A percentile compares a stretch with the other conserved stretches of the same genome.
Evolutionary conservation across 2,329 filamentous ascomycete genomes (phyloP).

Genomic region (Fusarium equiseti): DNA sequence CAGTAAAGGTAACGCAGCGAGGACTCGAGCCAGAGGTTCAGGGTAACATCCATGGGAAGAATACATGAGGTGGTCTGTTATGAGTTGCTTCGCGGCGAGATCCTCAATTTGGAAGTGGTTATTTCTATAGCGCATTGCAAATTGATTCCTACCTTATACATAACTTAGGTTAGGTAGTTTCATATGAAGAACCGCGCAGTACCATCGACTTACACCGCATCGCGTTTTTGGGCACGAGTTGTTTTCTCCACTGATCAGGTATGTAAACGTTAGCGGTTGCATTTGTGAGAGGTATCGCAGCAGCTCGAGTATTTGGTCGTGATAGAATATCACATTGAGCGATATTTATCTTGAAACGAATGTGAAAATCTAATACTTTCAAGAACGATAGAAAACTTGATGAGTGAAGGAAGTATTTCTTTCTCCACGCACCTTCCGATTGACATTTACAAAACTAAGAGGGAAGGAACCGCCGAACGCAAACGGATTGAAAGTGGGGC

Average conservation of each 20-base stretch:
- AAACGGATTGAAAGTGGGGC: conserved; percentile 31
- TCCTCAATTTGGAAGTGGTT: not conserved
- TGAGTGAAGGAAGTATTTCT: not conserved
- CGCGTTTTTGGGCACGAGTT: not conserved
- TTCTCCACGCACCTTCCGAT: not conserved
- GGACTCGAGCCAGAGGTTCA: not conserved
- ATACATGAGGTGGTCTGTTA: not conserved
- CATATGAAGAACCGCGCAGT: not conserved
- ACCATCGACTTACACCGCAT: not conserved
- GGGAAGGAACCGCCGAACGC: conserved; percentile 8
- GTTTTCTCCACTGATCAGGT: not conserved
- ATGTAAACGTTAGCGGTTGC: not conserved
- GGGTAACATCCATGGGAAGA: not conserved
- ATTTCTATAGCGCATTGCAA: not conserved
- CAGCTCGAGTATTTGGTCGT: conserved; percentile 2
- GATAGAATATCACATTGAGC: not conserved
- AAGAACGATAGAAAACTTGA: not conserved
- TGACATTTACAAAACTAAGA: not conserved
- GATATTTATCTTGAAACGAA: not conserved
- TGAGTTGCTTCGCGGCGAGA: not conserved
- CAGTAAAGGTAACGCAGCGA: conserved; percentile 7
- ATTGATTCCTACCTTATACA: not conserved
- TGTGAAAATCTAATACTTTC: not conserved
- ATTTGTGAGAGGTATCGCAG: conserved; percentile 7
- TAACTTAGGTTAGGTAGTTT: not conserved